Base-by-base conservation (phyloP, 1,139 yeast genomes). In the Yueomyces sp. region DNA sequence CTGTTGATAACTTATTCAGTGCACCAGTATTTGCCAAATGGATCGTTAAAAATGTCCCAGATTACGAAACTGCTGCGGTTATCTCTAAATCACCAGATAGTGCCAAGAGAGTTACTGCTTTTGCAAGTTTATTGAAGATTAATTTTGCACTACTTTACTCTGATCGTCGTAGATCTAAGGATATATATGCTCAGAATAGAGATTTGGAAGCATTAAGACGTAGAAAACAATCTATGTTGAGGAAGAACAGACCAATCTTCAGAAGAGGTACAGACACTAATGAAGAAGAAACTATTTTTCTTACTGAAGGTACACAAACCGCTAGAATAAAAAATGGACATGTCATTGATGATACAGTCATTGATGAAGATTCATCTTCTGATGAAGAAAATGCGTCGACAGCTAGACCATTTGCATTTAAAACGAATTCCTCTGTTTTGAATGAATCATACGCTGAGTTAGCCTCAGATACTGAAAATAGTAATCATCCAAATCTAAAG, bases 141-240 rank as follows among this genome's bases (percentile, higher is more conserved):
- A 87, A 91, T 64, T 91, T 91, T 60, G 99, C 98, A 47, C 89
- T 91, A 96, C 91, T 93, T 54, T 97, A 91, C 63, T 91, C 97
- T 31, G 98, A 91, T 65, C 78, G 97, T 60, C 81, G 96, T 64
- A 79, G 97, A 65, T 77, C 80, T 41, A 81, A 80, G 56, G 95
- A 83, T 63, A 72, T 75, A 44, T 81, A 76, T 38, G 57, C 69
- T 9, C 67, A 64, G 47, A 63, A 64, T 48, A 64, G 53, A 44
- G 59, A 52, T 42, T 44, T 54, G 42, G 48, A 53, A 31, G 63
- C 57, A 43, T 48, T 62, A 36, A 60, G 54, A 50, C 50, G 50
- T 37, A 63, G 70, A 57, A 65, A 66, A 47, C 69, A 65, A 45
- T 64, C 68, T 26, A 53, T 60, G 51, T 48, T 56, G 34, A 56